Conservation (phyloP, 2,329 filamentous ascomycete species). For the Ceratocystis huliohia region DNA sequence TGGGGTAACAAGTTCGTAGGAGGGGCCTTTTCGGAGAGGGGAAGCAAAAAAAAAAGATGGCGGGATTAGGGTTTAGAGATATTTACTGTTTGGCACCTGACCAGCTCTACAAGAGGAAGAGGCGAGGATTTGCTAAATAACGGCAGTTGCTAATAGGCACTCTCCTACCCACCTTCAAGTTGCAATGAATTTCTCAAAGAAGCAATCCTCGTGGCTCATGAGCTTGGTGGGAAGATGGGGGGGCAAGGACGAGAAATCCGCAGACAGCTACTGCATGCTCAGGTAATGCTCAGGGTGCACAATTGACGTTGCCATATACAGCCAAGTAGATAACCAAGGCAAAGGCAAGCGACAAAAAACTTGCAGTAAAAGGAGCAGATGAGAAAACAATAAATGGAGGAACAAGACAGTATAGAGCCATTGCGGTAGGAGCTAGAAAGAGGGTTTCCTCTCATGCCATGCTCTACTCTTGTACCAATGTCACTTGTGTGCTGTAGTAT, state of each 20-base stretch:
- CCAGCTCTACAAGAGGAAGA: background rate
- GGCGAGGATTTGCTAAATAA: background rate
- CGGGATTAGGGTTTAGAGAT: constrained; percentile 3
- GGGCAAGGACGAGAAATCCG: background rate
- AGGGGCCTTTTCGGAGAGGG: background rate
- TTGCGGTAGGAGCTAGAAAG: background rate
- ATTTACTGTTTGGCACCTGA: too few species aligned
- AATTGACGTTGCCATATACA: background rate
- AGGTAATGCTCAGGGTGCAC: background rate
- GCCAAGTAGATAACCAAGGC: background rate
- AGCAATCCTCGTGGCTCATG: background rate
- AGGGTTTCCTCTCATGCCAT: background rate
- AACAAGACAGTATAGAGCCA: background rate
- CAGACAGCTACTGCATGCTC: background rate
- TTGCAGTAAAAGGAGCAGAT: background rate
- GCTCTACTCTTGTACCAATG: background rate
- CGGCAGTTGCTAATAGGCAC: background rate
- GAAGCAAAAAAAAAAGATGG: constrained; percentile 13
- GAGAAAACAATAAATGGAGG: background rate
- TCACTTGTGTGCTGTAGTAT: background rate
- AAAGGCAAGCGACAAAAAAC: background rate
- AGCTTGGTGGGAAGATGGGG: background rate
- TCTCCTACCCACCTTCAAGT: too few species aligned
- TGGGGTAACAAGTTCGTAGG: background rate
- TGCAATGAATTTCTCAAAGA: background rate